Percentiles rank a stretch among this genome's conserved stretches.
Conservation (phyloP, 352 stramenopile species). For the Pythium insidiosum region DNA sequence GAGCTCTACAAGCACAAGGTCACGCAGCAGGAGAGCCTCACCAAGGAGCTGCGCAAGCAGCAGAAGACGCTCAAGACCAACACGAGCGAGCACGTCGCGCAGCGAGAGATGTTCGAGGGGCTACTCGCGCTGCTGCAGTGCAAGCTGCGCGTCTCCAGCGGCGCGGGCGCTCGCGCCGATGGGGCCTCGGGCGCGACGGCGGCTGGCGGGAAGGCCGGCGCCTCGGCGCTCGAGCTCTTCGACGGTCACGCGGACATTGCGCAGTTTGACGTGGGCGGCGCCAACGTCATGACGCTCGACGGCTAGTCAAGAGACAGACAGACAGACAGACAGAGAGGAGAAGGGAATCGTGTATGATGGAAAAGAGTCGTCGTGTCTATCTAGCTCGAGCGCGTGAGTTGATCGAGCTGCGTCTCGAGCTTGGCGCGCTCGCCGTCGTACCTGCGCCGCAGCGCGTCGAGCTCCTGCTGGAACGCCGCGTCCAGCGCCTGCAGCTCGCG, state of each 20-base stretch:
- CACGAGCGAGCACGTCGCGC: constrained; percentile 56
- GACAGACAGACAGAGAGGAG: no score
- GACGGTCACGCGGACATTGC: constrained; percentile 59
- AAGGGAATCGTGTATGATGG: no score
- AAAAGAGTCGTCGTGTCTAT: no score
- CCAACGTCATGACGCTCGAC: constrained; percentile 82
- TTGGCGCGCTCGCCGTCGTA: constrained; percentile 39
- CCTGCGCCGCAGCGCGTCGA: constrained; percentile 20
- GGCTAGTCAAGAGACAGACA: no score
- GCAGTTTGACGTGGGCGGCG: constrained; percentile 71
- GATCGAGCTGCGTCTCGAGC: constrained; percentile 49
- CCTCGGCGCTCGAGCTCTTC: constrained; percentile 17
- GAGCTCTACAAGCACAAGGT: constrained; percentile 91
- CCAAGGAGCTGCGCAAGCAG: constrained; percentile 87
- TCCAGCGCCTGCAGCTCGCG: constrained; percentile 51
- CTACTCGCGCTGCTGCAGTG: constrained; percentile 71
- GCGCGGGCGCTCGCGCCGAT: constrained; percentile 6
- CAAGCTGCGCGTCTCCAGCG: constrained; percentile 61
- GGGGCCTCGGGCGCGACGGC: constrained; percentile 3
- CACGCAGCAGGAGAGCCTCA: constrained; percentile 84
- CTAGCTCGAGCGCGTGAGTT: no score
- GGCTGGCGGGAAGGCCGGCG: constrained; percentile 1
- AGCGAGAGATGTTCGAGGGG: constrained; percentile 82
- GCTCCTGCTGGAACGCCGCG: constrained; percentile 35
- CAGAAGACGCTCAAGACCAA: constrained; percentile 85